Evolutionary conservation across 371 early-diverging fungal genomes (phyloP).

Genomic region (Lichtheimia ornata): DNA sequence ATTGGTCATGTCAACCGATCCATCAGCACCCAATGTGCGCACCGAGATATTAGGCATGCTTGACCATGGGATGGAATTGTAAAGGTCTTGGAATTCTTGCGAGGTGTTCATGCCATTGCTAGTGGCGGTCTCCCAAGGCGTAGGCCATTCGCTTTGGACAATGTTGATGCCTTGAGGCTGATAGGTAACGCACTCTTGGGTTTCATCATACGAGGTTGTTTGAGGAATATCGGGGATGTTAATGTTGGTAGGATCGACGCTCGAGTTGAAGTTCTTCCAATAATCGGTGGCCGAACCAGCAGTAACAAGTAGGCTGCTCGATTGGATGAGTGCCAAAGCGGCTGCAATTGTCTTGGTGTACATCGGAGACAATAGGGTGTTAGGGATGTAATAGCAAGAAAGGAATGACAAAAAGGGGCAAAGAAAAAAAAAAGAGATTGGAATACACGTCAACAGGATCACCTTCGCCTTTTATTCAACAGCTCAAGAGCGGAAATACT

Average conservation of each 20-base stretch:
- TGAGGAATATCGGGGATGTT: constrained; percentile 46
- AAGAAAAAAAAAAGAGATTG: neutral
- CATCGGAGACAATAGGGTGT: constrained; percentile 12
- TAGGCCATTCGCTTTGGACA: constrained; percentile 28
- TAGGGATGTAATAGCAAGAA: neutral
- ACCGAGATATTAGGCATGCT: constrained; percentile 27
- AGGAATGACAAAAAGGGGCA: constrained; percentile 3
- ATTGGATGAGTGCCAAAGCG: constrained; percentile 18
- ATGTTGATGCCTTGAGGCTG: constrained; percentile 17
- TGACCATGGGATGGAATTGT: constrained; percentile 32
- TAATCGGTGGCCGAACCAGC: constrained; percentile 15
- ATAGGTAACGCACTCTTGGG: constrained; percentile 26
- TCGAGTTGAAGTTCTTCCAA: constrained; percentile 24
- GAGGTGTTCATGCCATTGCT: constrained; percentile 36
- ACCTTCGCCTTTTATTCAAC: constrained; percentile 3
- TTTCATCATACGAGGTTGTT: constrained; percentile 30
- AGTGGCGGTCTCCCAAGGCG: constrained; percentile 32
- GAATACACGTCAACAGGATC: neutral
- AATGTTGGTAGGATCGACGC: constrained; percentile 29
- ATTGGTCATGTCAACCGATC: constrained; percentile 20
- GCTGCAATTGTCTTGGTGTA: constrained; percentile 24
- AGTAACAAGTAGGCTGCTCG: constrained; percentile 3
- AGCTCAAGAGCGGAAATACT: neutral
- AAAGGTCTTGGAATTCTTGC: constrained; percentile 27
- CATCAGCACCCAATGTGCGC: constrained; percentile 17